Percentiles rank a stretch among this genome's conserved stretches.
phyloP scores from a whole-genome alignment of 2,329 filamentous ascomycete genomes.

The Phyllosticta ampelicida region DNA sequence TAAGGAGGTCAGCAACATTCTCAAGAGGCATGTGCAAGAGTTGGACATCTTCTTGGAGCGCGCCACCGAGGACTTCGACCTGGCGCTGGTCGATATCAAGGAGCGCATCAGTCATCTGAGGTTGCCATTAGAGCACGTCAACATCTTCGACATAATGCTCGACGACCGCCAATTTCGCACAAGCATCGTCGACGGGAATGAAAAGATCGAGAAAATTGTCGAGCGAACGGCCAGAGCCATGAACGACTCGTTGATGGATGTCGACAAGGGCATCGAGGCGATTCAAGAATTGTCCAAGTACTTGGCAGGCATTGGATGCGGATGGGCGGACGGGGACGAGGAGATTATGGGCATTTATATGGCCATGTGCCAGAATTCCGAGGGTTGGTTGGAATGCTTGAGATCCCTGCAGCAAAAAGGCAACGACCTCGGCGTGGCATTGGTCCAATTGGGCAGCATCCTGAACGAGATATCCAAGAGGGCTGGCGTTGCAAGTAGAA shows the following conservation, averaged over 20 bases:
- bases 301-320: conserved; percentile 53
- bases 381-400: conserved; percentile 79
- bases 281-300: conserved; percentile 70
- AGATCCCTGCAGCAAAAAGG: conserved; percentile 64
- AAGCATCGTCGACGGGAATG: conserved; percentile 76
- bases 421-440: conserved; percentile 55
- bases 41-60: conserved; percentile 84
- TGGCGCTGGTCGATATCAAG: conserved; percentile 67
- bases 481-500: conserved; percentile 72
- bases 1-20: conserved; percentile 73
- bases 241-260: conserved; percentile 67
- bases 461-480: conserved; percentile 78
- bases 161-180: conserved; percentile 72
- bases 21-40: conserved; percentile 88
- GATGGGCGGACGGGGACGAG: conserved; percentile 45
- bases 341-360: conserved; percentile 65
- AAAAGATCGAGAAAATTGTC: conserved; percentile 82
- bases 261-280: conserved; percentile 65
- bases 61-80: conserved; percentile 71
- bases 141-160: conserved; percentile 77
- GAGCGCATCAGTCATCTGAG: conserved; percentile 71
- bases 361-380: conserved; percentile 86
- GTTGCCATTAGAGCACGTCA: conserved; percentile 71
- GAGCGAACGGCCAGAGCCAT: conserved; percentile 66
- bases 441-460: conserved; percentile 64